Conservation (phyloP, 23 red algal species). For the Cyanidioschyzon merolae region DNA sequence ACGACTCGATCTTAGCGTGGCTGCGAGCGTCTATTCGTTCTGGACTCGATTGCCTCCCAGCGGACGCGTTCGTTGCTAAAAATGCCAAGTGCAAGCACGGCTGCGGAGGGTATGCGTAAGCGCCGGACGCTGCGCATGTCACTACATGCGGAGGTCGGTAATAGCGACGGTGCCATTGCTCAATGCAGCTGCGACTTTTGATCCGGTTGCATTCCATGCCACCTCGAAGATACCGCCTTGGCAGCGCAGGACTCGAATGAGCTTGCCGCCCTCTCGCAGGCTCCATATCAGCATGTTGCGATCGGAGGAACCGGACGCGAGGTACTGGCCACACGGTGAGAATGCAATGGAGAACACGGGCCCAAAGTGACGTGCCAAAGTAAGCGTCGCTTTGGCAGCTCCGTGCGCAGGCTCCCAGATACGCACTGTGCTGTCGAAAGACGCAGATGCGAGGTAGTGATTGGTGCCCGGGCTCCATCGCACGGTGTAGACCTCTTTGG, state of each 20-base stretch:
- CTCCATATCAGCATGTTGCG: constrained; percentile 70
- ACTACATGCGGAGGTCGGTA: constrained; percentile 25
- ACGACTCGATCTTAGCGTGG: too few relatives aligned
- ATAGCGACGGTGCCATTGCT: constrained; percentile 71
- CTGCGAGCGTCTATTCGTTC: too few relatives aligned
- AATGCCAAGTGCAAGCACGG: too few relatives aligned
- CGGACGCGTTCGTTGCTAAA: too few relatives aligned
- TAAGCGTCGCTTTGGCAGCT: constrained; percentile 18
- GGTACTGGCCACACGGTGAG: constrained; percentile 64
- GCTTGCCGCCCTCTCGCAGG: constrained; percentile 44
- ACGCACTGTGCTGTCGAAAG: constrained; percentile 84
- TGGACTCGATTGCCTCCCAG: too few relatives aligned
- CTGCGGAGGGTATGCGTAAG: too few relatives aligned
- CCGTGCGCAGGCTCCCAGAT: constrained; percentile 53
- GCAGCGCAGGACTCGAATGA: constrained; percentile 48
- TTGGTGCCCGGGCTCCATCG: constrained; percentile 63
- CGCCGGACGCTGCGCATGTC: too few relatives aligned
- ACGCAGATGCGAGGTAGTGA: constrained; percentile 70
- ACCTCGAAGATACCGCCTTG: constrained; percentile 86
- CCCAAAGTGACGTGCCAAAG: constrained; percentile 60
- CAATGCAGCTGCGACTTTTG: constrained; percentile 63
- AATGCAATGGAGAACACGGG: constrained; percentile 80
- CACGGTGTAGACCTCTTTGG: constrained; percentile 75
- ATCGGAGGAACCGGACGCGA: constrained; percentile 78
- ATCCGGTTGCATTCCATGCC: constrained; percentile 65